A percentile compares a stretch with the other conserved stretches of the same genome.
These are phyloP conservation scores for Beauveria sp. DNA, from an alignment of 2,329 filamentous ascomycete genomes.

Conservation along the genomic window DNA sequence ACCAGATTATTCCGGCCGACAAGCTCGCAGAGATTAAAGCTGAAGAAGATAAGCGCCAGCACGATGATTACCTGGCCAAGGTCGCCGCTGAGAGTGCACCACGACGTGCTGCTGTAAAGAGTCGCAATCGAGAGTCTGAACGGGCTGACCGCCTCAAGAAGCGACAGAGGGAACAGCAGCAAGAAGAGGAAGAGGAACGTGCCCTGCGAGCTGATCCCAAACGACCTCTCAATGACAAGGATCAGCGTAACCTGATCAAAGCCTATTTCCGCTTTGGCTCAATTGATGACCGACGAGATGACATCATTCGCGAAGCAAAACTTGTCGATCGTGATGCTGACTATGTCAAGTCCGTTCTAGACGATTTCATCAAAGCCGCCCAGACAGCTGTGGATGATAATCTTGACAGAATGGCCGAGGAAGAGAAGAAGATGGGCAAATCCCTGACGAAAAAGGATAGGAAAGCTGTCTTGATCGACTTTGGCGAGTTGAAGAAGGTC, in stretches of 20 bases:
- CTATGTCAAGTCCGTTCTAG: constrained; percentile 68
- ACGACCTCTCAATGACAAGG: constrained; percentile 85
- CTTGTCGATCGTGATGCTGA: constrained; percentile 73
- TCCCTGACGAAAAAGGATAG: constrained; percentile 91
- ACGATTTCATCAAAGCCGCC: constrained; percentile 59
- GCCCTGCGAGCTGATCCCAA: constrained; percentile 74
- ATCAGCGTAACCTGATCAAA: constrained; percentile 83
- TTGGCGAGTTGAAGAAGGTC: constrained; percentile 84
- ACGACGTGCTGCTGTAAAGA: constrained; percentile 60
- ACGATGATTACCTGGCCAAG: constrained; percentile 74
- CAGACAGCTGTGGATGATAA: constrained; percentile 56
- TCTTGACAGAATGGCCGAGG: constrained; percentile 64
- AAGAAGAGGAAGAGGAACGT: constrained; percentile 66
- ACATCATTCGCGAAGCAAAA: constrained; percentile 81
- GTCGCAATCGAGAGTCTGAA: constrained; percentile 50
- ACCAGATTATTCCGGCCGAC: constrained; percentile 94
- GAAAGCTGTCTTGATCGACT: constrained; percentile 94
- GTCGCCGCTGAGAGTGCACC: constrained; percentile 81
- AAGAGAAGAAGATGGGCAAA: constrained; percentile 77
- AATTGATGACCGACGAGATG: constrained; percentile 78
- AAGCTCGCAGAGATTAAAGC: constrained; percentile 83
- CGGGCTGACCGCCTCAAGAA: constrained; percentile 61
- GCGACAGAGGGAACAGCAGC: constrained; percentile 54
- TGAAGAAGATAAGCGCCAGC: constrained; percentile 76
- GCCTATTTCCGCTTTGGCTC: constrained; percentile 88